Percentiles rank a stretch among this genome's conserved stretches.
Conservation (phyloP, 352 stramenopile species). For the Globisporangium abappressorium region DNA sequence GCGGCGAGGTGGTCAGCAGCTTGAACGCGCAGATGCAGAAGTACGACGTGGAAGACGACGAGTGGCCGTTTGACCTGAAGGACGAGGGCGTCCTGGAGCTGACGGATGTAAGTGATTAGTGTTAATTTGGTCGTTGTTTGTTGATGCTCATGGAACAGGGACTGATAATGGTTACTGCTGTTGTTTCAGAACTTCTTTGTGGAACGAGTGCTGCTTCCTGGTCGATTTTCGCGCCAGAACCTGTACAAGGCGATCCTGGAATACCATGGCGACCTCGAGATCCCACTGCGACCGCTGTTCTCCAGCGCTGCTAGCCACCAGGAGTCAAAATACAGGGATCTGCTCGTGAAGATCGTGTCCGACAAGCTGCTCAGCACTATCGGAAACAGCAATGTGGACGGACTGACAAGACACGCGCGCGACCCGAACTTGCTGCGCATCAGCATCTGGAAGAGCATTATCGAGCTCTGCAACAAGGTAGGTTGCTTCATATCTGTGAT, state of each 20-base stretch:
- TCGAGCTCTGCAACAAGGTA: conserved; percentile 62
- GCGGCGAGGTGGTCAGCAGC: conserved; percentile 49
- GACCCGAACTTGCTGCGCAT: conserved; percentile 39
- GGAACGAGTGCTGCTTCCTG: conserved; percentile 53
- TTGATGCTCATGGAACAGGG: not conserved
- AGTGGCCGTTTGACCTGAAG: conserved; percentile 54
- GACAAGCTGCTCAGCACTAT: conserved; percentile 32
- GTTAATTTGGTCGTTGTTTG: not conserved
- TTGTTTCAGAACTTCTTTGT: conserved; percentile 46
- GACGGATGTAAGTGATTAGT: conserved; percentile 38
- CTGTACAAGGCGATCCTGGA: conserved; percentile 61
- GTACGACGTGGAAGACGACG: conserved; percentile 51
- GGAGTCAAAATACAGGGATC: conserved; percentile 63
- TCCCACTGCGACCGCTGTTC: conserved; percentile 27
- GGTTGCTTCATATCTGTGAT: too few relatives aligned
- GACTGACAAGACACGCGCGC: conserved; percentile 19
- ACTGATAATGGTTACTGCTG: not conserved
- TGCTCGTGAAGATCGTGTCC: conserved; percentile 51
- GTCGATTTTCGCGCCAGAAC: conserved; percentile 65
- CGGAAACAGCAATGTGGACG: conserved; percentile 16
- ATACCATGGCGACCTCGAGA: conserved; percentile 30
- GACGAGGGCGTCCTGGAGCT: conserved; percentile 32
- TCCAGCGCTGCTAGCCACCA: conserved; percentile 30
- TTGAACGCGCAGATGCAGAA: conserved; percentile 65
- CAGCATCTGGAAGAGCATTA: conserved; percentile 57